Percentiles rank a stretch among this genome's conserved stretches.
Conservation (phyloP, 1,284 basidiomycete species). For the Cryptococcus sp. region DNA sequence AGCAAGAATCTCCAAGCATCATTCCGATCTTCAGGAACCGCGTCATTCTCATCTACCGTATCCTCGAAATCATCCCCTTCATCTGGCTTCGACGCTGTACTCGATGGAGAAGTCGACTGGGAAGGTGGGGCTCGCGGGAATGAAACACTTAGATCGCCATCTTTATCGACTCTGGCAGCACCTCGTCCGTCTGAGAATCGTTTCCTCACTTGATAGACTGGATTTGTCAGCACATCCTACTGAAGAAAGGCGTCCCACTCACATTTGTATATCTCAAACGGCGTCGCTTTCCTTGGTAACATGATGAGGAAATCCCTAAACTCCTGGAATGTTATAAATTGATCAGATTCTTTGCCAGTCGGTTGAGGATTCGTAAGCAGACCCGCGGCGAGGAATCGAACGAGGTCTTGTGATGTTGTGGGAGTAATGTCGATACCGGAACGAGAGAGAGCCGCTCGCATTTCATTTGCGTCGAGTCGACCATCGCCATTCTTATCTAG, state of each 20-base stretch:
- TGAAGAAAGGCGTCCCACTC: constrained; percentile 17
- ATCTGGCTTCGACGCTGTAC: constrained; percentile 29
- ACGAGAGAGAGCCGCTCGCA: constrained; percentile 63
- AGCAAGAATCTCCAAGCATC: constrained; percentile 83
- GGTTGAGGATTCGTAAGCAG: constrained; percentile 46
- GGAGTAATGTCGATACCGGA: constrained; percentile 68
- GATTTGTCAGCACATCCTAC: constrained; percentile 1
- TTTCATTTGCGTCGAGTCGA: constrained; percentile 66
- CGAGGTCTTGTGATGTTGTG: constrained; percentile 68
- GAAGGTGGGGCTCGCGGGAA: constrained; percentile 37
- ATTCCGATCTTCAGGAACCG: constrained; percentile 61
- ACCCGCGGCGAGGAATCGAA: constrained; percentile 63
- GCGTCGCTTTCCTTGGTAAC: constrained; percentile 71
- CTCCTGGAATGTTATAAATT: constrained; percentile 68
- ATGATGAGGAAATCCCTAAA: constrained; percentile 87
- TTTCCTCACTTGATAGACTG: constrained; percentile 65
- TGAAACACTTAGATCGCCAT: constrained; percentile 58
- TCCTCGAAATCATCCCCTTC: constrained; percentile 50
- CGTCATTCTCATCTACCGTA: constrained; percentile 54
- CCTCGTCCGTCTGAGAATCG: constrained; percentile 71
- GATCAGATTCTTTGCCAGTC: constrained; percentile 17
- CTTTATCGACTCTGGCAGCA: constrained; percentile 74
- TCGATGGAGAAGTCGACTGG: constrained; percentile 23
- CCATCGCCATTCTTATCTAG: constrained; percentile 83
- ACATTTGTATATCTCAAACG: constrained; percentile 74